These are phyloP conservation scores for Plasmopara muralis DNA, from an alignment of 352 stramenopile genomes.

Conservation along the genomic window DNA sequence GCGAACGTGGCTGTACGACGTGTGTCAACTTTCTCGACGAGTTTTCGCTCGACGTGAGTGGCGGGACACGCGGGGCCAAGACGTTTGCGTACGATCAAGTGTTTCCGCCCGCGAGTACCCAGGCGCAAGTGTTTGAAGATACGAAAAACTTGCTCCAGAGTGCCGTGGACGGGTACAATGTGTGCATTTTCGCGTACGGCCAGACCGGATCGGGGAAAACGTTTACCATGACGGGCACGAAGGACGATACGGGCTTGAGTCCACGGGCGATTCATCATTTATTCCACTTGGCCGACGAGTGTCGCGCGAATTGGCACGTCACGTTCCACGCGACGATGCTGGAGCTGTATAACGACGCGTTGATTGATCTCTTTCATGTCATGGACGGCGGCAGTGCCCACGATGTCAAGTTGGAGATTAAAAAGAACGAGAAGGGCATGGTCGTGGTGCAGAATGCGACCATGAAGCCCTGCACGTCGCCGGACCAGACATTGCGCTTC, in stretches of 20 bases:
- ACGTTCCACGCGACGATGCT: conserved; percentile 86
- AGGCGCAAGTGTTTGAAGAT: conserved; percentile 89
- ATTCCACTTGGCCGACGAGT: conserved; percentile 61
- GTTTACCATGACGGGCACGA: conserved; percentile 88
- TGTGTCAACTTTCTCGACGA: conserved; percentile 74
- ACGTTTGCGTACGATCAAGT: conserved; percentile 88
- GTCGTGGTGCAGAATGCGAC: conserved; percentile 86
- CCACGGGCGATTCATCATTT: conserved; percentile 83
- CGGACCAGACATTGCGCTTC: conserved; percentile 75
- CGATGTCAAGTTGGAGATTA: conserved; percentile 88
- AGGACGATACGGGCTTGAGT: conserved; percentile 72
- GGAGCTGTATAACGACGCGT: conserved; percentile 90
- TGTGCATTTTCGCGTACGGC: conserved; percentile 93
- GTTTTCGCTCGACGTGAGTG: conserved; percentile 81
- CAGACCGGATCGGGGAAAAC: conserved; percentile 92
- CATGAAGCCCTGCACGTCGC: conserved; percentile 58
- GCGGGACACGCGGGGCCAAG: conserved; percentile 63
- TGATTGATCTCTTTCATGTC: conserved; percentile 86
- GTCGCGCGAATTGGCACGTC: conserved; percentile 43
- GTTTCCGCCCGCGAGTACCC: conserved; percentile 68
- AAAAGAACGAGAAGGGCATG: conserved; percentile 90
- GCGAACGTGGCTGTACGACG: conserved; percentile 61
- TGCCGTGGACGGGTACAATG: conserved; percentile 88
- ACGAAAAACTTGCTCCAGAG: conserved; percentile 89
- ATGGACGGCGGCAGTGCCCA: conserved; percentile 52